These are phyloP conservation scores for Coccomyxa subellipsoidea DNA, from an alignment of 163 green algal genomes.

Conservation along the genomic window DNA sequence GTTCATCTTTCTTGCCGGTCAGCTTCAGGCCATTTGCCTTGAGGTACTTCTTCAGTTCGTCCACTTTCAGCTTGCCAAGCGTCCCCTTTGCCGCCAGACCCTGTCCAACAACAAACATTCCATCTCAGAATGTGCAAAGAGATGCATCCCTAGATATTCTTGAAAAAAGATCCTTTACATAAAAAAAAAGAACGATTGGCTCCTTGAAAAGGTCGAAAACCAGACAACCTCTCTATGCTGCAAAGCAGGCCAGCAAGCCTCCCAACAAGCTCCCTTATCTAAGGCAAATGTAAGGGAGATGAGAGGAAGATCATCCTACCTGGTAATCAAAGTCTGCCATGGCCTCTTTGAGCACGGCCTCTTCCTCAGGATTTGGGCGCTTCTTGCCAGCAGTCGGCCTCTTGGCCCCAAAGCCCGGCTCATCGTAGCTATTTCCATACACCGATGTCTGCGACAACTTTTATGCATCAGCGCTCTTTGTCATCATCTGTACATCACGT, in stretches of 20 bases:
- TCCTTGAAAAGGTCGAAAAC: too few species aligned
- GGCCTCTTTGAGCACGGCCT: neutral
- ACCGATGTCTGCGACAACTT: slow-evolving; percentile 9
- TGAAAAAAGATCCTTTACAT: neutral
- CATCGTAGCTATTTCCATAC: slow-evolving; percentile 17
- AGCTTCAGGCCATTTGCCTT: slow-evolving; percentile 10
- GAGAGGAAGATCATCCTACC: neutral
- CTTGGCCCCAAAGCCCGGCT: slow-evolving; percentile 1
- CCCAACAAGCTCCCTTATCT: neutral
- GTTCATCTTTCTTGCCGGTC: slow-evolving; percentile 22
- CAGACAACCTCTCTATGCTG: too few species aligned
- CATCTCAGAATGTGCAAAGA: neutral
- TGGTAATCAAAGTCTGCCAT: neutral
- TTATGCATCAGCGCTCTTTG: neutral
- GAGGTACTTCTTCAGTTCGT: slow-evolving; percentile 25
- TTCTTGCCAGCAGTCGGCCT: neutral
- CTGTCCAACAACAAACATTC: slow-evolving; percentile 5
- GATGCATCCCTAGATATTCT: too few species aligned
- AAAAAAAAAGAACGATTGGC: too few species aligned
- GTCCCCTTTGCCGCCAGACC: neutral
- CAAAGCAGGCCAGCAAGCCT: neutral
- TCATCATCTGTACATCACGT: neutral
- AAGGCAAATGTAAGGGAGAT: neutral
- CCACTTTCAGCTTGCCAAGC: slow-evolving; percentile 20
- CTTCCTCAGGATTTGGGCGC: neutral